These are phyloP conservation scores for Pythium dissotocum DNA, from an alignment of 352 stramenopile species.

Conservation along the genomic window DNA sequence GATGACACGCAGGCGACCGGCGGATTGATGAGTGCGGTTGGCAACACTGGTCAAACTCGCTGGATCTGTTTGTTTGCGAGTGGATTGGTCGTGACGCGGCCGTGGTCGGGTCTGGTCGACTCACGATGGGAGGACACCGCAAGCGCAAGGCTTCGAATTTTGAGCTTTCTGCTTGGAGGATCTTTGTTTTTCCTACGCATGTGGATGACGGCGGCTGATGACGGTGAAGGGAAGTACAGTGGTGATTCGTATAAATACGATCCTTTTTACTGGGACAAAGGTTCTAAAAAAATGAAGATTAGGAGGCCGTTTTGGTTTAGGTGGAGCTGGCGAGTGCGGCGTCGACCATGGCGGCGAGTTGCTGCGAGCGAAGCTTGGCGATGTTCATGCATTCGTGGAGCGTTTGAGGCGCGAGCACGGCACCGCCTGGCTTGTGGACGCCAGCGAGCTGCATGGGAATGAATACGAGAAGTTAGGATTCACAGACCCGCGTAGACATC, in stretches of 20 bases:
- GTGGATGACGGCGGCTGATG: not conserved
- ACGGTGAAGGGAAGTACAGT: not conserved
- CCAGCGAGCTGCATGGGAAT: slow-evolving; percentile 24
- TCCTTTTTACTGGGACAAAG: not conserved
- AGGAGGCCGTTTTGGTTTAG: slow-evolving; percentile 8
- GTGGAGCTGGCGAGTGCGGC: slow-evolving; percentile 6
- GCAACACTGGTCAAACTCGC: not conserved
- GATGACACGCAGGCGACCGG: too few species aligned
- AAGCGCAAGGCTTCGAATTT: not conserved
- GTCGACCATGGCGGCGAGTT: slow-evolving; percentile 46
- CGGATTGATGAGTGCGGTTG: too few species aligned
- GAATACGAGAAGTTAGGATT: not conserved
- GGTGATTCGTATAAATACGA: slow-evolving; percentile 2
- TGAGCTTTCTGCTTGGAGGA: slow-evolving; percentile 22
- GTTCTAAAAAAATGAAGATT: slow-evolving; percentile 11
- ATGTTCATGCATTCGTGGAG: slow-evolving; percentile 67
- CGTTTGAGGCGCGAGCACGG: slow-evolving; percentile 41
- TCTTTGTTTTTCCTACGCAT: not conserved
- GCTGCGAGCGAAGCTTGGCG: slow-evolving; percentile 45
- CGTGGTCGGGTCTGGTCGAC: not conserved
- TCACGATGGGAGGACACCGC: not conserved
- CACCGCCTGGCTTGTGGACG: slow-evolving; percentile 73
- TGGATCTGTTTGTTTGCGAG: not conserved
- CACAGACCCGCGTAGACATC: not conserved
- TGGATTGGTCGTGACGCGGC: not conserved